Conservation (phyloP, 768 basidiomycete genomes). For the Clavulina sp. region DNA sequence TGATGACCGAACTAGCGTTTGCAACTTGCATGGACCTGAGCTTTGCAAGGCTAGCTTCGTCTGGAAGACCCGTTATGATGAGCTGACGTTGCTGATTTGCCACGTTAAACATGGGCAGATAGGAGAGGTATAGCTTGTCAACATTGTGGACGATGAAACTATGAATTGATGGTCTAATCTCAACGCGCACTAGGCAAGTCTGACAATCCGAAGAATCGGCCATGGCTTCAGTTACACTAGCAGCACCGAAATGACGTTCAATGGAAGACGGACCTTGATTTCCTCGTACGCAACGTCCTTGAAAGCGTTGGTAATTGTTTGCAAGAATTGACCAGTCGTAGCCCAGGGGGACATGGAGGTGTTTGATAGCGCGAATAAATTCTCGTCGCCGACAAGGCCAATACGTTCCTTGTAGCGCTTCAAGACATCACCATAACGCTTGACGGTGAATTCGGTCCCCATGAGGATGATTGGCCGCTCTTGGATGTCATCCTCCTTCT, state of each 20-base stretch:
- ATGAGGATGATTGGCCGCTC: slow-evolving; percentile 17
- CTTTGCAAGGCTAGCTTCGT: slow-evolving; percentile 11
- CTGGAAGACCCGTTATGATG: slow-evolving; percentile 21
- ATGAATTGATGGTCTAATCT: slow-evolving; percentile 18
- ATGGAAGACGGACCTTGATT: slow-evolving; percentile 16
- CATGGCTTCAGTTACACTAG: slow-evolving; percentile 10
- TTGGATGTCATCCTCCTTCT: slow-evolving; percentile 14
- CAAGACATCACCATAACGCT: slow-evolving; percentile 22
- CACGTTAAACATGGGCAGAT: slow-evolving; percentile 22
- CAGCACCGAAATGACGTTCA: neutral
- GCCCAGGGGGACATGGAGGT: slow-evolving; percentile 28
- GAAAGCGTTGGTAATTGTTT: slow-evolving; percentile 20
- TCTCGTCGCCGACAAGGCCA: slow-evolving; percentile 18
- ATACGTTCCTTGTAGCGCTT: slow-evolving; percentile 23
- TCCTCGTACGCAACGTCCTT: slow-evolving; percentile 20
- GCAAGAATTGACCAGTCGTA: neutral
- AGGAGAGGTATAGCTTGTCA: slow-evolving; percentile 19
- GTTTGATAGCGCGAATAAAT: slow-evolving; percentile 23
- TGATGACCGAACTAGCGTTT: neutral
- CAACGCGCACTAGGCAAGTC: slow-evolving; percentile 20
- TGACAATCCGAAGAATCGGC: slow-evolving; percentile 10
- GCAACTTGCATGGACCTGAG: neutral
- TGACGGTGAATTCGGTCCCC: slow-evolving; percentile 19
- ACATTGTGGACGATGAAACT: slow-evolving; percentile 25
- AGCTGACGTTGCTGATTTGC: slow-evolving; percentile 24